A percentile compares a stretch with the other conserved stretches of the same genome.
phyloP scores from a whole-genome alignment of 257 asterid species.

The Lantana camara region DNA sequence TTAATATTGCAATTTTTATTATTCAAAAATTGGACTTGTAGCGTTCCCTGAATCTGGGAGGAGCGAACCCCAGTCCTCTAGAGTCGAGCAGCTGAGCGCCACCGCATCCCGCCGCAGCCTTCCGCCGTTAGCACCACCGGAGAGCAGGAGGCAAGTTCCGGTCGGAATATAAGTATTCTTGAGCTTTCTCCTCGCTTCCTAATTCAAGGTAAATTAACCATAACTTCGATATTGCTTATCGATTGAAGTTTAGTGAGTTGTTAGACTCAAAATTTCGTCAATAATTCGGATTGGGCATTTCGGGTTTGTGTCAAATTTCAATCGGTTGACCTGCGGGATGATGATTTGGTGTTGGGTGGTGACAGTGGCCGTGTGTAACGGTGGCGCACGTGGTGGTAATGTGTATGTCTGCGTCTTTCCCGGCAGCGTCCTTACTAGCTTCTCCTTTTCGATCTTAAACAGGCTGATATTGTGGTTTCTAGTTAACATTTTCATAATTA shows the following conservation, averaged over 20 bases:
- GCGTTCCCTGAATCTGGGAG: neutral
- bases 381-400: neutral
- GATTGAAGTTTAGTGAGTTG: neutral
- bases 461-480: neutral
- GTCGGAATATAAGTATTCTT: neutral
- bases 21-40: no score
- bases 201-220: neutral
- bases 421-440: no score
- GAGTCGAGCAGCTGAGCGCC: neutral
- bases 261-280: neutral
- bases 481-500: neutral
- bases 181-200: neutral
- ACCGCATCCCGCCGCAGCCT: neutral
- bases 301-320: neutral
- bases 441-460: neutral
- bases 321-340: neutral
- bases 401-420: neutral
- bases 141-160: neutral
- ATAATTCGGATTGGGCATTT: neutral
- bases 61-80: neutral
- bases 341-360: neutral
- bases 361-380: neutral
- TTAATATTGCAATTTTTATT: no score
- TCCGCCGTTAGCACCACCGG: neutral
- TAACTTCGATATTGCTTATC: neutral